Conservation (phyloP, 805 yeast species). For the Candida suzukii region DNA sequence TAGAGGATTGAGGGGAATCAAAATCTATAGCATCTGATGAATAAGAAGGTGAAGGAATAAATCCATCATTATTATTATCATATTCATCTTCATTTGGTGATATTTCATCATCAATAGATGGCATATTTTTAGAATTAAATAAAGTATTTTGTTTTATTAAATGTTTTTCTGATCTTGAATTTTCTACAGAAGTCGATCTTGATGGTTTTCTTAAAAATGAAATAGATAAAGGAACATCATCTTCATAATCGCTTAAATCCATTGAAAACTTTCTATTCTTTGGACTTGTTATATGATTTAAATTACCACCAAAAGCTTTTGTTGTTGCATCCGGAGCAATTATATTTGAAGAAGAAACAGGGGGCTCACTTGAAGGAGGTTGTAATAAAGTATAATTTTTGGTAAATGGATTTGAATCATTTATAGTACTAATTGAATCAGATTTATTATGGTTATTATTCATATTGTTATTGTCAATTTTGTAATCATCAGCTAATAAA, state of each 20-base stretch:
- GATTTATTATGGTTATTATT: too few relatives aligned
- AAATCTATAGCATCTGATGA: not conserved
- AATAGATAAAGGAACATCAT: constrained; percentile 22
- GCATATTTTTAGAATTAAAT: constrained; percentile 13
- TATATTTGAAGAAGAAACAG: not conserved
- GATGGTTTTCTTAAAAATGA: constrained; percentile 26
- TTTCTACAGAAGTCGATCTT: constrained; percentile 17
- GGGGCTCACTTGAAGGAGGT: not conserved
- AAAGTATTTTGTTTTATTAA: constrained; percentile 26
- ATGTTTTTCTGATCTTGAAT: constrained; percentile 11
- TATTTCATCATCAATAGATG: not conserved
- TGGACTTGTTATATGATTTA: not conserved
- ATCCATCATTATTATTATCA: not conserved
- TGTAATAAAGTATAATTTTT: not conserved
- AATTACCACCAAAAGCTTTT: too few relatives aligned
- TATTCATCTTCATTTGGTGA: not conserved
- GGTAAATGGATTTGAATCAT: not conserved
- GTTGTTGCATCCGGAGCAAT: too few relatives aligned
- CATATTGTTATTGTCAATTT: not conserved
- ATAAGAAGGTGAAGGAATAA: not conserved
- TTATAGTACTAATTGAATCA: not conserved
- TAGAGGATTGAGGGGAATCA: not conserved
- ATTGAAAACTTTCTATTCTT: not conserved
- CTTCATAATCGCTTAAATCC: constrained; percentile 5
- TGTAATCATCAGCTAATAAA: not conserved